These are phyloP conservation scores for Lonicera japonica DNA, from an alignment of 129 eudicot genomes.

Conservation along the genomic window DNA sequence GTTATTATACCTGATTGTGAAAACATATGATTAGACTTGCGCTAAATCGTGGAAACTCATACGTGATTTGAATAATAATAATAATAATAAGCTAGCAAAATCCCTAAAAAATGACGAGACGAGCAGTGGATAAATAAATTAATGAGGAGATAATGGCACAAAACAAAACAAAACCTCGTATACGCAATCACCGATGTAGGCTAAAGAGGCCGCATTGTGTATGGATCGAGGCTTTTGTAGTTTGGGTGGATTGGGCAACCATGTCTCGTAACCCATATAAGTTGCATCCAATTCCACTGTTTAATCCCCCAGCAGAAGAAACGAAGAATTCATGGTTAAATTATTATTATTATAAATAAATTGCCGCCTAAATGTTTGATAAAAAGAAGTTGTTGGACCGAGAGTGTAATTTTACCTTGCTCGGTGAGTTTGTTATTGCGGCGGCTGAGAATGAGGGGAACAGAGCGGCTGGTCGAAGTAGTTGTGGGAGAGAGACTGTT, in stretches of 20 bases:
- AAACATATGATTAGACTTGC: no score
- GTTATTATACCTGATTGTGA: no score
- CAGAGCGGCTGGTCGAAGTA: slow-evolving; percentile 31
- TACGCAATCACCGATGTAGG: slow-evolving; percentile 88
- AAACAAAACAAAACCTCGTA: slow-evolving; percentile 62
- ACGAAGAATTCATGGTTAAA: neutral
- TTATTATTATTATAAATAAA: slow-evolving; percentile 1
- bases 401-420: slow-evolving; percentile 27
- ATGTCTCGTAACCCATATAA: slow-evolving; percentile 74
- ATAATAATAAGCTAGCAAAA: no score
- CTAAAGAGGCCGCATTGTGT: slow-evolving; percentile 79
- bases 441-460: slow-evolving; percentile 57
- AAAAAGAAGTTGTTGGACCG: slow-evolving; percentile 10
- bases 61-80: no score
- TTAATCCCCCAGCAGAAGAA: neutral
- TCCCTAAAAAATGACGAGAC: no score
- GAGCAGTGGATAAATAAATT: no score
- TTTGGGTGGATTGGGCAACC: slow-evolving; percentile 83
- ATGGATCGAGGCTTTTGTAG: slow-evolving; percentile 88
- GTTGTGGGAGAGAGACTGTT: slow-evolving; percentile 18
- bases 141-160: neutral
- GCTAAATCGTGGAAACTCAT: no score
- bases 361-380: slow-evolving; percentile 14
- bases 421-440: slow-evolving; percentile 26
- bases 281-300: slow-evolving; percentile 36